phyloP scores from a whole-genome alignment of 192 early-diverging fungal genomes.

The Linnemannia schmuckeri region DNA sequence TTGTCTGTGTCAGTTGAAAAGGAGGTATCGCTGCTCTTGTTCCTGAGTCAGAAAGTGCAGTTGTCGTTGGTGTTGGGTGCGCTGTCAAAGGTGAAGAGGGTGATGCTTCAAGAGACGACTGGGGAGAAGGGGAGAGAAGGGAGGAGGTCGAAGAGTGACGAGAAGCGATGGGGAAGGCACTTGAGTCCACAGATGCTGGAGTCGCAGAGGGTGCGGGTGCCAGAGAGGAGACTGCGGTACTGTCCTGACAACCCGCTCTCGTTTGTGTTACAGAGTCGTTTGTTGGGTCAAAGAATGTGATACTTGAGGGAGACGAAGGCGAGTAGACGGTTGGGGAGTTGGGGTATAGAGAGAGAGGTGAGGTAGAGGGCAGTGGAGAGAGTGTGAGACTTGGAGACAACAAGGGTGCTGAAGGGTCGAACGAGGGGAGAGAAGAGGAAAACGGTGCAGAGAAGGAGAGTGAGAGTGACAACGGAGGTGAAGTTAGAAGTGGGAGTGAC shows the following conservation, averaged over 20 bases:
- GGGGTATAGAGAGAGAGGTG: background rate
- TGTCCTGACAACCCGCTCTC: background rate
- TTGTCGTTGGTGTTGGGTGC: background rate
- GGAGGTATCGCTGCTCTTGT: slow-evolving; percentile 11
- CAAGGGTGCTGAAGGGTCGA: slow-evolving; percentile 9
- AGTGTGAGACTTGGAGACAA: slow-evolving; percentile 10
- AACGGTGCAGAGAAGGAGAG: slow-evolving; percentile 38
- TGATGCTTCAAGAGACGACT: background rate
- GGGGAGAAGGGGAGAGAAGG: background rate
- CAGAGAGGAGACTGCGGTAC: background rate
- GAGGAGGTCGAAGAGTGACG: slow-evolving; percentile 8
- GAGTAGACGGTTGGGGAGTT: background rate
- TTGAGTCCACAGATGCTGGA: slow-evolving; percentile 2
- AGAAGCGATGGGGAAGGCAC: slow-evolving; percentile 27
- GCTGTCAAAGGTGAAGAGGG: background rate
- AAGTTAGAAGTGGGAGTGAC: slow-evolving; percentile 31
- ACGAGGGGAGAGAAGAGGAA: slow-evolving; percentile 33
- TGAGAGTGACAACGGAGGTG: slow-evolving; percentile 33
- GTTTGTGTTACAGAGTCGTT: background rate
- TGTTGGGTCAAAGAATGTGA: slow-evolving; percentile 5
- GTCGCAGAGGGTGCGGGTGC: background rate
- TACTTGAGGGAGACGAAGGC: slow-evolving; percentile 4
- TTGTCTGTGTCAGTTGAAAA: slow-evolving; percentile 9
- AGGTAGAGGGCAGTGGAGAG: slow-evolving; percentile 21
- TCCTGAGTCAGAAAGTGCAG: background rate